Conservation (phyloP, 805 yeast species). For the Priceomyces melissophilus region DNA sequence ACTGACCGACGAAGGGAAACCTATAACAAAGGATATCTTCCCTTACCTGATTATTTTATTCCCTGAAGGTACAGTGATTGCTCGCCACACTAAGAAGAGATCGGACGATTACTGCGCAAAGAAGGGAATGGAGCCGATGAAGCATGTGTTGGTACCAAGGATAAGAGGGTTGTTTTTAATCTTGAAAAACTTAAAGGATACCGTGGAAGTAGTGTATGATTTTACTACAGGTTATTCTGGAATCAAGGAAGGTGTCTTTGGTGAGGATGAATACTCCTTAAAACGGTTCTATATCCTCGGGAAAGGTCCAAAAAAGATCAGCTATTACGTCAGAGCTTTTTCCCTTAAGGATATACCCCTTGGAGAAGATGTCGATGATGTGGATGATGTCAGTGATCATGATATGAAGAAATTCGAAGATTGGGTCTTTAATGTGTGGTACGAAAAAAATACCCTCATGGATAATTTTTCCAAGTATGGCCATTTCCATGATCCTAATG, state of each 20-base stretch:
- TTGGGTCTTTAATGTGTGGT: conserved; percentile 78
- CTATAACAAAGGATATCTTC: conserved; percentile 20
- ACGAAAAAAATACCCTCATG: conserved; percentile 70
- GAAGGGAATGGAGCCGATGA: conserved; percentile 44
- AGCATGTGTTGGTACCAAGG: conserved; percentile 77
- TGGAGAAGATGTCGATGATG: conserved; percentile 34
- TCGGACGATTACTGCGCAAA: conserved; percentile 58
- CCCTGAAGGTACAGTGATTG: conserved; percentile 93
- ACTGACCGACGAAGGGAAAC: conserved; percentile 11
- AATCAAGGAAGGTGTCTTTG: conserved; percentile 57
- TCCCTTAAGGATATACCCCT: conserved; percentile 62
- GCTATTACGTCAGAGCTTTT: conserved; percentile 61
- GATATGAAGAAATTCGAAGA: conserved; percentile 53
- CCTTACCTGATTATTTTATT: conserved; percentile 69
- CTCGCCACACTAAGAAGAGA: conserved; percentile 57
- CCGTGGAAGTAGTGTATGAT: conserved; percentile 68
- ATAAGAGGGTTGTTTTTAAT: conserved; percentile 73
- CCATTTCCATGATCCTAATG: conserved; percentile 34
- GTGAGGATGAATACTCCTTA: conserved; percentile 74
- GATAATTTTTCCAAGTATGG: conserved; percentile 58
- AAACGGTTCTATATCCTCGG: conserved; percentile 64
- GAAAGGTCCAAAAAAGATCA: conserved; percentile 63
- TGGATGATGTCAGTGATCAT: conserved; percentile 40
- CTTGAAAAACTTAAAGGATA: conserved; percentile 50
- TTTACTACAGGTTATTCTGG: conserved; percentile 82